Conservation (phyloP, 1,284 basidiomycete species). For the Malassezia equina region DNA sequence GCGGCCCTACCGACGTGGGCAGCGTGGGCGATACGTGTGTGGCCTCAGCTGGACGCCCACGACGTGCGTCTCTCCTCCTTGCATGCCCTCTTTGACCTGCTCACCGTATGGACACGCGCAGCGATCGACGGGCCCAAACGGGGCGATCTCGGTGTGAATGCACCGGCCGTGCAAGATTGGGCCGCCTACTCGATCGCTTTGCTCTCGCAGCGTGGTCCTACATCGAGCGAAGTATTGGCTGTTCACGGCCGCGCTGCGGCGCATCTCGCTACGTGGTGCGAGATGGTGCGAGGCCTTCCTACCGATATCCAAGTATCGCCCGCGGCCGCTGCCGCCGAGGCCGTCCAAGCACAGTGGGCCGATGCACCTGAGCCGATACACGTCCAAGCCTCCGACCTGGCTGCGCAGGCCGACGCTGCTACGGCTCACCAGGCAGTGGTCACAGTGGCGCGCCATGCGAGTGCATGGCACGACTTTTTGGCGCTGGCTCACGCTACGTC, state of each 20-base stretch:
- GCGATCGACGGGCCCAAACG: conserved; percentile 14
- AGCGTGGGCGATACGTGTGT: conserved; percentile 17
- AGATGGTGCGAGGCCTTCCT: not conserved
- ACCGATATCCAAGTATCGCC: not conserved
- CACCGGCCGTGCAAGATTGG: conserved; percentile 10
- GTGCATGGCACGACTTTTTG: not conserved
- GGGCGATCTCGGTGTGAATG: conserved; percentile 15
- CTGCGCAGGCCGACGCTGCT: not conserved
- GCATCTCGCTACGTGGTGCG: conserved; percentile 10
- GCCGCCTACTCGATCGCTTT: not conserved
- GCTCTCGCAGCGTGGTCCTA: not conserved
- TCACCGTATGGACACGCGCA: conserved; percentile 9
- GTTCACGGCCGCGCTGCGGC: not conserved
- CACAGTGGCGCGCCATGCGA: not conserved
- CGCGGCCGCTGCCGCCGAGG: not conserved
- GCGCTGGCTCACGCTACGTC: not conserved
- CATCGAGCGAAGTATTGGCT: not conserved
- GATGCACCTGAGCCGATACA: not conserved
- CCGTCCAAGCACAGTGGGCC: not conserved
- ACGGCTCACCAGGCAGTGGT: not conserved
- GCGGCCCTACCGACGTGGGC: conserved; percentile 20
- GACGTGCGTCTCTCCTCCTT: not conserved
- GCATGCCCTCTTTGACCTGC: conserved; percentile 6
- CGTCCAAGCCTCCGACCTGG: not conserved
- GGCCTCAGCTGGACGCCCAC: not conserved